A percentile compares a stretch with the other conserved stretches of the same genome.
Evolutionary conservation across 768 basidiomycete species (phyloP).

Genomic region (Mycena amicta): DNA sequence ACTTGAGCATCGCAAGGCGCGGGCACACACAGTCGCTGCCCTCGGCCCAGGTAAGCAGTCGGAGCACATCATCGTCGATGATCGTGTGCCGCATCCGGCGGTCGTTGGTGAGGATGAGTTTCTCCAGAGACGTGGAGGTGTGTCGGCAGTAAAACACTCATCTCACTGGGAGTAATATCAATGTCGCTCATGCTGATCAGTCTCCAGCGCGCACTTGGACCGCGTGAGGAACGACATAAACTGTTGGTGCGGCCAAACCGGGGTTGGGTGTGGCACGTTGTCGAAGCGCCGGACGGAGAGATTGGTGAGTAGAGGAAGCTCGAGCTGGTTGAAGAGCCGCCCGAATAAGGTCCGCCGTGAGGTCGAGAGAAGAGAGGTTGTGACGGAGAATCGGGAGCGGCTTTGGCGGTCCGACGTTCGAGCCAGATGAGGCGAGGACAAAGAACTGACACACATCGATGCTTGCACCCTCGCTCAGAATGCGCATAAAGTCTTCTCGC

Average conservation of each 20-base stretch:
- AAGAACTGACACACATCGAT: slow-evolving; percentile 18
- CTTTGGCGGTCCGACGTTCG: not conserved
- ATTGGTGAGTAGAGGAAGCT: slow-evolving; percentile 28
- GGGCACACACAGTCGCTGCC: slow-evolving; percentile 23
- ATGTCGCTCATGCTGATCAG: slow-evolving; percentile 18
- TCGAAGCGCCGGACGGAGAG: slow-evolving; percentile 23
- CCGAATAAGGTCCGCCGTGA: slow-evolving; percentile 26
- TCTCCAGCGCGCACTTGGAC: slow-evolving; percentile 25
- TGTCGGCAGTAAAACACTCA: slow-evolving; percentile 15
- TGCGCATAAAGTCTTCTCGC: slow-evolving; percentile 24
- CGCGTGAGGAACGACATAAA: slow-evolving; percentile 28
- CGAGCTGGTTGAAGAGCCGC: slow-evolving; percentile 25
- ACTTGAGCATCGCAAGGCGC: slow-evolving; percentile 24
- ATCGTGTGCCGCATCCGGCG: slow-evolving; percentile 16
- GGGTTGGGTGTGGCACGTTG: slow-evolving; percentile 17
- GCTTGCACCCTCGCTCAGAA: slow-evolving; percentile 22
- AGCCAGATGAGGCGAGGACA: slow-evolving; percentile 10
- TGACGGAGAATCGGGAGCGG: slow-evolving; percentile 19
- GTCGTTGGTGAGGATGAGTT: slow-evolving; percentile 21
- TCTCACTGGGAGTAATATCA: slow-evolving; percentile 19
- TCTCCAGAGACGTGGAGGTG: slow-evolving; percentile 19
- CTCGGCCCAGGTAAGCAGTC: slow-evolving; percentile 14
- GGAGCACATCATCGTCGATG: slow-evolving; percentile 23
- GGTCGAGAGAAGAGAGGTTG: slow-evolving; percentile 24
- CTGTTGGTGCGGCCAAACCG: slow-evolving; percentile 28